phyloP scores from a whole-genome alignment of 1,284 basidiomycete genomes.

The Schizophyllum commune region DNA sequence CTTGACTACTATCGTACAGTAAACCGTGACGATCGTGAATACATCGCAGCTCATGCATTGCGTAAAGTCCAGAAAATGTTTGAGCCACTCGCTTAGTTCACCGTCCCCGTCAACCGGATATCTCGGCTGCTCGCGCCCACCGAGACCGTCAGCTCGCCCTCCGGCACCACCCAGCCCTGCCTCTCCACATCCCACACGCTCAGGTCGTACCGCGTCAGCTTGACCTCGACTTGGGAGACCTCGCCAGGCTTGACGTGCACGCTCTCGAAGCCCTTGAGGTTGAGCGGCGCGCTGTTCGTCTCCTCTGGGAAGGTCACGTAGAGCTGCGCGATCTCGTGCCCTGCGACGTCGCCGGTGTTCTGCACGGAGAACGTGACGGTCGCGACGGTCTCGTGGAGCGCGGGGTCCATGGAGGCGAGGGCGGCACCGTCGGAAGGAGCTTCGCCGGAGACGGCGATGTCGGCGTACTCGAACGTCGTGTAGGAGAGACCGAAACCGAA shows the following conservation, averaged over 20 bases:
- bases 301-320: constrained; percentile 41
- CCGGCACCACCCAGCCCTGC: constrained; percentile 39
- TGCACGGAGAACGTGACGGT: constrained; percentile 39
- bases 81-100: no score
- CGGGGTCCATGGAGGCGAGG: no score
- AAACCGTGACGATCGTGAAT: no score
- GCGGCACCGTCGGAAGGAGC: no score
- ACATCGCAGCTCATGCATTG: no score
- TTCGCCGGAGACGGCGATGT: no score
- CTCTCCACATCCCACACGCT: constrained; percentile 33
- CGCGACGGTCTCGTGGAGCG: constrained; percentile 37
- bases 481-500: constrained; percentile 57
- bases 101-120: constrained; percentile 30
- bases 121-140: constrained; percentile 42
- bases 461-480: constrained; percentile 52
- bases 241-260: constrained; percentile 30
- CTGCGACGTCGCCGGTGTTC: constrained; percentile 40
- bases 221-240: constrained; percentile 28
- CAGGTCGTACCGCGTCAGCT: constrained; percentile 22
- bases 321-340: constrained; percentile 44
- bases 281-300: constrained; percentile 31
- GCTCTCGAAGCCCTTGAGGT: constrained; percentile 43
- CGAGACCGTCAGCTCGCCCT: constrained; percentile 33
- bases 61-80: no score
- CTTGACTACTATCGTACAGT: no score